Evolutionary conservation across 2,329 filamentous ascomycete genomes (phyloP).

Genomic region (Curvularia sp.): DNA sequence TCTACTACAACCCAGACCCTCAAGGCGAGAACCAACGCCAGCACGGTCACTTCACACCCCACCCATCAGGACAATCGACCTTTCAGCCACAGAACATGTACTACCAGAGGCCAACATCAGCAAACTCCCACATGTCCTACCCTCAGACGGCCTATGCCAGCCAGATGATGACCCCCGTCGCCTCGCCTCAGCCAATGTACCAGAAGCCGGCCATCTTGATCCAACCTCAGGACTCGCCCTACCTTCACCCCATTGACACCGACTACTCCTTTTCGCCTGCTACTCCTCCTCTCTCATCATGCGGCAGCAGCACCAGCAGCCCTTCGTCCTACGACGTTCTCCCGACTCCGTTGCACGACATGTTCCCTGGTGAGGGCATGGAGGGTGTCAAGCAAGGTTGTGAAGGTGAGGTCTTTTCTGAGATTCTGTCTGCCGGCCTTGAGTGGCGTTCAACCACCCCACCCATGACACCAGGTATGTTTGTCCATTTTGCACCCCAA

Average conservation of each 20-base stretch:
- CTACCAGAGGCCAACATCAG: constrained; percentile 65
- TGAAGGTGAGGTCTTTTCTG: constrained; percentile 73
- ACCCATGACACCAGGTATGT: constrained; percentile 88
- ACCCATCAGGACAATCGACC: constrained; percentile 51
- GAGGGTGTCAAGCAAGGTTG: constrained; percentile 63
- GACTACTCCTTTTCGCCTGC: constrained; percentile 79
- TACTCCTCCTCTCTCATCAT: constrained; percentile 85
- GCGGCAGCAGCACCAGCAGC: constrained; percentile 85
- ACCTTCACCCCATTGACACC: constrained; percentile 72
- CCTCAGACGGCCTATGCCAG: constrained; percentile 63
- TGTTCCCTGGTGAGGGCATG: constrained; percentile 61
- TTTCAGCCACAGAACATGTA: constrained; percentile 57
- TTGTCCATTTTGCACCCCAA: not conserved
- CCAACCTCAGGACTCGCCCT: constrained; percentile 64
- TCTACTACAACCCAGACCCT: constrained; percentile 84
- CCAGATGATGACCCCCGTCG: constrained; percentile 75
- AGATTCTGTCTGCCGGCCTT: constrained; percentile 75
- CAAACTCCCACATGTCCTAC: constrained; percentile 64
- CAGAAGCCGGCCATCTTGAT: constrained; percentile 78
- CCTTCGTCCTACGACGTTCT: constrained; percentile 78
- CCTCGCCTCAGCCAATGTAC: constrained; percentile 75
- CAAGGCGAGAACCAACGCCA: constrained; percentile 70
- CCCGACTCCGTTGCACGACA: constrained; percentile 83
- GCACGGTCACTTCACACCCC: constrained; percentile 76
- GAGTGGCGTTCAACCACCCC: constrained; percentile 82